Evolutionary conservation across 352 stramenopile genomes (phyloP).

Genomic region (Phytophthora cryptogea): DNA sequence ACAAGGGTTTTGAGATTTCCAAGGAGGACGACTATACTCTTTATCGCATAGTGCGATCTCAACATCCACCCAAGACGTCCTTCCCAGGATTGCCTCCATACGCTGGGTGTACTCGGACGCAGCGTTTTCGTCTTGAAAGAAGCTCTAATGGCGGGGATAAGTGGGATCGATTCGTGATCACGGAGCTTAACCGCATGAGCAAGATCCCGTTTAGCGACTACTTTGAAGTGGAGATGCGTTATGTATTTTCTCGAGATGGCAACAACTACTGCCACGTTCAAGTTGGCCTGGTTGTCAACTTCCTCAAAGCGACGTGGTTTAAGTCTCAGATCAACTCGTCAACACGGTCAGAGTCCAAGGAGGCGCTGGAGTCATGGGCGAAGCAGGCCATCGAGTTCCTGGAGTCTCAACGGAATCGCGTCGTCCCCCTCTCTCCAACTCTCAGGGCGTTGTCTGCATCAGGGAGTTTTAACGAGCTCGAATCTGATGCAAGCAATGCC

Average conservation of each 20-base stretch:
- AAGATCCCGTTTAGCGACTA: slow-evolving; percentile 84
- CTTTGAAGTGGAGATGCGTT: slow-evolving; percentile 84
- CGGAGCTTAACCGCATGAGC: slow-evolving; percentile 67
- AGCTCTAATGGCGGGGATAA: slow-evolving; percentile 43
- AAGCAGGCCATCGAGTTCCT: slow-evolving; percentile 57
- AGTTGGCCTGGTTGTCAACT: slow-evolving; percentile 74
- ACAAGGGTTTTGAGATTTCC: slow-evolving; percentile 49
- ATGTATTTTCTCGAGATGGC: slow-evolving; percentile 75
- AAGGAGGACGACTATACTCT: slow-evolving; percentile 56
- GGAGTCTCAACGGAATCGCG: slow-evolving; percentile 36
- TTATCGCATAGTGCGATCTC: slow-evolving; percentile 47
- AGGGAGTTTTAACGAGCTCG: slow-evolving; percentile 31
- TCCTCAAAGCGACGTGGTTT: slow-evolving; percentile 84
- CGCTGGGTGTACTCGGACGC: slow-evolving; percentile 47
- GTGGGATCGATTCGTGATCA: slow-evolving; percentile 67
- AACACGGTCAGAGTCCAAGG: slow-evolving; percentile 70
- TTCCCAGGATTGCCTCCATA: slow-evolving; percentile 65
- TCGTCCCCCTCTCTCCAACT: slow-evolving; percentile 24
- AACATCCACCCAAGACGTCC: slow-evolving; percentile 65
- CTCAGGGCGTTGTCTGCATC: slow-evolving; percentile 16
- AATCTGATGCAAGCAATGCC: slow-evolving; percentile 16
- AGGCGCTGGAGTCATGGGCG: slow-evolving; percentile 65
- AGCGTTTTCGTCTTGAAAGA: slow-evolving; percentile 56
- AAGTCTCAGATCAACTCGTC: slow-evolving; percentile 85
- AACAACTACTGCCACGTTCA: slow-evolving; percentile 79